These are phyloP conservation scores for Colletotrichum spinosum DNA, from an alignment of 2,329 filamentous ascomycete genomes.

Conservation along the genomic window DNA sequence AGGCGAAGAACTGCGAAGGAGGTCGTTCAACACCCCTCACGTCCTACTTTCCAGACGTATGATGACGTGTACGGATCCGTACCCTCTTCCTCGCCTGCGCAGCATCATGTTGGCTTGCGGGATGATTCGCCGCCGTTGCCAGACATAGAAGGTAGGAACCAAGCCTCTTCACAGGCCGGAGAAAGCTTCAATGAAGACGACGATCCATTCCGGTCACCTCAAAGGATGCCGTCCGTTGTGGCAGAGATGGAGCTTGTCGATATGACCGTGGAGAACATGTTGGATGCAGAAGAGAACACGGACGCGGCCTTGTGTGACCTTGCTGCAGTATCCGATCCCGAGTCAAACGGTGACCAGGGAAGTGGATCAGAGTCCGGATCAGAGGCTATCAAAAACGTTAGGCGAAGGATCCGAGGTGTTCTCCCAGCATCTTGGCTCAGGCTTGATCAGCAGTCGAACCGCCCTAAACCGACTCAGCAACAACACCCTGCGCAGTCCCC, in stretches of 20 bases:
- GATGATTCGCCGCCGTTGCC: not conserved
- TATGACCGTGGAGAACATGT: slow-evolving; percentile 31
- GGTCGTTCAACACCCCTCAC: not conserved
- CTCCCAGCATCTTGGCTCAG: slow-evolving; percentile 76
- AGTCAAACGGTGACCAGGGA: slow-evolving; percentile 7
- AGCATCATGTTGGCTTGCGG: not conserved
- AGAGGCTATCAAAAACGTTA: slow-evolving; percentile 52
- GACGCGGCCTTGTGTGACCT: slow-evolving; percentile 7
- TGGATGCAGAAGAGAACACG: slow-evolving; percentile 34
- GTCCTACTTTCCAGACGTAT: slow-evolving; percentile 26
- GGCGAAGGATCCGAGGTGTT: slow-evolving; percentile 67
- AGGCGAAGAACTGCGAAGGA: not conserved
- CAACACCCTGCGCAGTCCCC: slow-evolving; percentile 47
- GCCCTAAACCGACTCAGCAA: slow-evolving; percentile 45
- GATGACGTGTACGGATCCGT: slow-evolving; percentile 25
- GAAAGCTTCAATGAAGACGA: not conserved
- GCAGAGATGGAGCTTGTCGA: slow-evolving; percentile 17
- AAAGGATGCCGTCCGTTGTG: not conserved
- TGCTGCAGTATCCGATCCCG: slow-evolving; percentile 22
- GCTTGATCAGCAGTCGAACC: slow-evolving; percentile 60
- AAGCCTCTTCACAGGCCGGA: not conserved
- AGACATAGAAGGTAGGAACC: not conserved
- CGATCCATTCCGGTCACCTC: not conserved
- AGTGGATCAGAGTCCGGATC: slow-evolving; percentile 49
- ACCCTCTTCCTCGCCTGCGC: slow-evolving; percentile 14